Evolutionary conservation across 2,329 filamentous ascomycete genomes (phyloP).

Genomic region (Penicillium sp.): DNA sequence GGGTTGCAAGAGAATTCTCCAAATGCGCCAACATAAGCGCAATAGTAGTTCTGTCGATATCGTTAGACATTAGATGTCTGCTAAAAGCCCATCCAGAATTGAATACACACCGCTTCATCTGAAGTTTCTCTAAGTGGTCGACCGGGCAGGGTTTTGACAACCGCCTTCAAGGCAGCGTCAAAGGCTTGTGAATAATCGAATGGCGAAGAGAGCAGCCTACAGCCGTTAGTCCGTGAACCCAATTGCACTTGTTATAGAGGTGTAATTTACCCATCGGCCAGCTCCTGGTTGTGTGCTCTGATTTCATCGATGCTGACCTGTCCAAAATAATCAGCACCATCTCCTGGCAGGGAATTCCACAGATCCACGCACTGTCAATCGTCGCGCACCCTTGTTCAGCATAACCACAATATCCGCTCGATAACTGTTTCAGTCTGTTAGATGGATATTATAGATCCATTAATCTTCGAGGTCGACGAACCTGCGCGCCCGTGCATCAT

Average conservation of each 20-base stretch:
- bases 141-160: slow-evolving; percentile 75
- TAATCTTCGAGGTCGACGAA: slow-evolving; percentile 26
- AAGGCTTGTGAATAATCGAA: slow-evolving; percentile 90
- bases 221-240: slow-evolving; percentile 15
- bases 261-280: slow-evolving; percentile 62
- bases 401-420: slow-evolving; percentile 81
- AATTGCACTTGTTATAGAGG: neutral
- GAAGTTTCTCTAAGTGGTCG: slow-evolving; percentile 72
- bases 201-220: slow-evolving; percentile 69
- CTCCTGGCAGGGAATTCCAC: neutral
- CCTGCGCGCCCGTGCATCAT: slow-evolving; percentile 57
- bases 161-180: slow-evolving; percentile 83
- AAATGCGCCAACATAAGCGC: slow-evolving; percentile 94
- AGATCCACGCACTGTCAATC: slow-evolving; percentile 51
- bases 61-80: slow-evolving; percentile 6
- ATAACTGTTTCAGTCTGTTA: slow-evolving; percentile 62
- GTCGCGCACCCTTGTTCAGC: slow-evolving; percentile 60
- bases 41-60: slow-evolving; percentile 67
- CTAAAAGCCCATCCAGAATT: neutral
- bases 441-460: neutral
- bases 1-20: slow-evolving; percentile 94
- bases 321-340: slow-evolving; percentile 15
- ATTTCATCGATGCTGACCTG: slow-evolving; percentile 84
- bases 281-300: slow-evolving; percentile 76
- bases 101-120: slow-evolving; percentile 62